phyloP scores from a whole-genome alignment of 805 yeast genomes.

The Schizosaccharomyces lindneri region DNA sequence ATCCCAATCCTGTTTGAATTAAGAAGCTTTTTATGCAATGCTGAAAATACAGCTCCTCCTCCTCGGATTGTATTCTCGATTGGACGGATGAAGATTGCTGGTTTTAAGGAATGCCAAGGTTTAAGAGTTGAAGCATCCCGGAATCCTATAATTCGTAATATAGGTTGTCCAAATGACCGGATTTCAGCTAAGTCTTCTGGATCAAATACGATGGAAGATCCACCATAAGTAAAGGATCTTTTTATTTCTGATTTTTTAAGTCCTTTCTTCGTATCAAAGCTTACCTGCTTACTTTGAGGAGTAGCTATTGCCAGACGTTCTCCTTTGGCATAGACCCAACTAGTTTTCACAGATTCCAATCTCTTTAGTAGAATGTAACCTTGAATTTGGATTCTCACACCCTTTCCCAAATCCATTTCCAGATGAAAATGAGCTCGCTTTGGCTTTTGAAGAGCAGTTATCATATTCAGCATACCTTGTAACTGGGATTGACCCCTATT shows the following conservation, averaged over 20 bases:
- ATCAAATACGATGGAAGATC: conserved; percentile 19
- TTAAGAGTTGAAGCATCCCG: conserved; percentile 20
- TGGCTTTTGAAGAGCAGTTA: conserved; percentile 35
- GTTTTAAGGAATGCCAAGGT: conserved; percentile 26
- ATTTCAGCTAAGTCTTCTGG: conserved; percentile 16
- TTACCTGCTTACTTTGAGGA: conserved; percentile 9
- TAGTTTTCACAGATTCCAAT: conserved; percentile 26
- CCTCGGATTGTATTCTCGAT: conserved; percentile 34
- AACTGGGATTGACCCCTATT: background rate
- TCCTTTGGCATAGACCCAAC: conserved; percentile 28
- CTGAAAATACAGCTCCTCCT: conserved; percentile 39
- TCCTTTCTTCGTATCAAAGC: background rate
- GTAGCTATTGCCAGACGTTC: conserved; percentile 29
- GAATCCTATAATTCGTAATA: conserved; percentile 43
- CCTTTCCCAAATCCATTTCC: conserved; percentile 21
- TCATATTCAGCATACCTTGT: conserved; percentile 15
- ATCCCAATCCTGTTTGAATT: conserved; percentile 33
- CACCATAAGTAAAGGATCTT: conserved; percentile 24
- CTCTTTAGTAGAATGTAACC: conserved; percentile 44
- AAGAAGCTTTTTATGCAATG: conserved; percentile 36
- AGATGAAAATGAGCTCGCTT: conserved; percentile 32
- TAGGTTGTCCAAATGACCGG: conserved; percentile 16
- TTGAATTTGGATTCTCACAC: conserved; percentile 35
- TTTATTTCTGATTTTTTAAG: conserved; percentile 6
- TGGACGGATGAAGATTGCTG: conserved; percentile 43